Evolutionary conservation across 441 rosid species (phyloP).

Genomic region (Dalechampia spathulata): DNA sequence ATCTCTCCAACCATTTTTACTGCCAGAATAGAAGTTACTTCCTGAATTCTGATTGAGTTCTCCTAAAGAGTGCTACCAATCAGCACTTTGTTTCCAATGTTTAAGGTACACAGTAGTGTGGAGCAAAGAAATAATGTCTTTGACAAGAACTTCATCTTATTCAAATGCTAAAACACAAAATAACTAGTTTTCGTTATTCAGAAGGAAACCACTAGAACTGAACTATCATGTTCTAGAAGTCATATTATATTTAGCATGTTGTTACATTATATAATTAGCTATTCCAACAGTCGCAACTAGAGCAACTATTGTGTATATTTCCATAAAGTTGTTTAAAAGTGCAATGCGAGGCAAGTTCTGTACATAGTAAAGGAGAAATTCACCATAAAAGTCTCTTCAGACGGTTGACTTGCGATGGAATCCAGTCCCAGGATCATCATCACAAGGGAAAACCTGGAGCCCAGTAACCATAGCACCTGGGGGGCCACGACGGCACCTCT

Average conservation of each 20-base stretch:
- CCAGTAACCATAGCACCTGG: conserved; percentile 67
- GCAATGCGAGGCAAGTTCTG: not conserved
- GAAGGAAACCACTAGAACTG: not conserved
- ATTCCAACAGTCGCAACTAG: not conserved
- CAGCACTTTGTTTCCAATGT: not conserved
- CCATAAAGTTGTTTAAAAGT: conserved; percentile 2
- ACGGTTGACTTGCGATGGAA: conserved; percentile 55
- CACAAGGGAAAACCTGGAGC: conserved; percentile 61
- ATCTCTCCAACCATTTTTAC: not conserved
- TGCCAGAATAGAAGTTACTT: not conserved
- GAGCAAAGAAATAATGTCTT: too few species aligned
- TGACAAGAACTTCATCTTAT: not conserved
- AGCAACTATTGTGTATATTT: not conserved
- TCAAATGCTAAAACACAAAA: not conserved
- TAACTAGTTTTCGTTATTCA: too few species aligned
- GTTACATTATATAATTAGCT: conserved; percentile 1
- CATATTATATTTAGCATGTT: not conserved
- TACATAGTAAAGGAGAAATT: conserved; percentile 14
- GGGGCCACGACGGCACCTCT: conserved; percentile 83
- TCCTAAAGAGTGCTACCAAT: not conserved
- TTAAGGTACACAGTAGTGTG: too few species aligned
- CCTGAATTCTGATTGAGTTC: not conserved
- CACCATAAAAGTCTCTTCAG: conserved; percentile 16
- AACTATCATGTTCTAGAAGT: not conserved
- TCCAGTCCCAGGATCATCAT: conserved; percentile 58